A percentile compares a stretch with the other conserved stretches of the same genome.
Conservation (phyloP, 2,329 filamentous ascomycete species). For the Apiospora aurea region DNA sequence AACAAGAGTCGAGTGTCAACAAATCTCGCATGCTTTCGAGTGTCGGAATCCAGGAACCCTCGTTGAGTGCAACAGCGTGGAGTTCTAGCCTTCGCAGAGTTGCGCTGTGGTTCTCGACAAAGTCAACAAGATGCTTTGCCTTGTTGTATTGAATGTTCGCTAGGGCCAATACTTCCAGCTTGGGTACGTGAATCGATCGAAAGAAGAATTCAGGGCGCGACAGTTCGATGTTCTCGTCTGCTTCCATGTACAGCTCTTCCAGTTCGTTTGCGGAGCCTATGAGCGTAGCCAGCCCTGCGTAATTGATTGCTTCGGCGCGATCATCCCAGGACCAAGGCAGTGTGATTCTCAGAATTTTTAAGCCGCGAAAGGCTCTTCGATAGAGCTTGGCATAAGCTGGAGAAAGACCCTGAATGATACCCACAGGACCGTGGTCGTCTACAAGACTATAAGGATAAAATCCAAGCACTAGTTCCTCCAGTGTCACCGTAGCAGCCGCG, state of each 20-base stretch:
- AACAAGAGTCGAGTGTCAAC: conserved; percentile 1
- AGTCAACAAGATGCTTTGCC: background rate
- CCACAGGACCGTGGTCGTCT: conserved; percentile 2
- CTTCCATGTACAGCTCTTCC: background rate
- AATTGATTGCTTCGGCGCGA: background rate
- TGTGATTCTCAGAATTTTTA: background rate
- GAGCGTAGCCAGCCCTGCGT: conserved; percentile 7
- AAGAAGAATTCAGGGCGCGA: conserved; percentile 12
- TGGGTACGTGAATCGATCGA: background rate
- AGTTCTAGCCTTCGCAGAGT: conserved; percentile 5
- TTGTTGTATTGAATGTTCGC: conserved; percentile 1
- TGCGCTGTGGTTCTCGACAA: conserved; percentile 12
- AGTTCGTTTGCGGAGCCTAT: conserved; percentile 6
- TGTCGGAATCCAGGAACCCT: background rate
- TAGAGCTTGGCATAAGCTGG: conserved; percentile 3
- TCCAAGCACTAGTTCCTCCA: conserved; percentile 2
- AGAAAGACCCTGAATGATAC: conserved; percentile 9
- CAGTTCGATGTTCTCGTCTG: background rate
- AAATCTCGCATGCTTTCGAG: background rate
- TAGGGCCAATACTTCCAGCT: conserved; percentile 2
- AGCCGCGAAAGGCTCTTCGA: conserved; percentile 4
- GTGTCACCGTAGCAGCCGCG: background rate
- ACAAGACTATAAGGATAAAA: background rate
- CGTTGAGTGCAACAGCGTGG: background rate
- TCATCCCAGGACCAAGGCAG: conserved; percentile 9